Evolutionary conservation across 768 basidiomycete species (phyloP), one percentile per base, ranked within the genome.

Genomic region (Lenzites betulinus): DNA sequence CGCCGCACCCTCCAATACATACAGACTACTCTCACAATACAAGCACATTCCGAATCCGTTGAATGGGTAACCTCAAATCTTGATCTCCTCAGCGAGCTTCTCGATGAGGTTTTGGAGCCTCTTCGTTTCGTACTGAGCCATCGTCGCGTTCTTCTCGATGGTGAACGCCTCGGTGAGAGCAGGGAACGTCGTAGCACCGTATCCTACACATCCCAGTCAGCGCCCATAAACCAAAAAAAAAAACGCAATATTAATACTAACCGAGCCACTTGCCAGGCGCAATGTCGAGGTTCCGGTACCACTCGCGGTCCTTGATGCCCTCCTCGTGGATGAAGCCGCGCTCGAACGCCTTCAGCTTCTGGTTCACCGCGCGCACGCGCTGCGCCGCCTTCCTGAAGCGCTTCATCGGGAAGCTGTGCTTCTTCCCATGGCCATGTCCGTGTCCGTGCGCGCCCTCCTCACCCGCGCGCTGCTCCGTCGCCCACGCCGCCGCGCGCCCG

Each of bases 221-320:
- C 47, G 33, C 26, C 11, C 23, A n/a, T 4, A 51, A 7, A 20
- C n/a, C 28, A 28, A 12, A 22, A 13, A 3, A 13, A 3, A 26
- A 51, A 13, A 18, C 38, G 51, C 25, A 16, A 26, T 25, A 20
- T n/a, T 28, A 51, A 35, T n/a, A 73, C 81, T 65, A 65, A 90
- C 89, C 88, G 41, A 89, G 84, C 85, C 88, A 88, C 72, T 91
- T 87, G 39, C 93, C 93, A 30, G 94, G 93, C 2, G 93, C 92
- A 43, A 93, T 90, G 49, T 83, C 93, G 16, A 93, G 80, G 73
- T 94, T 89, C 67, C 78, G 85, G 71, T 90, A 96, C 93, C 93
- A 95, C 70, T 92, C 88, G 33, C 90, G 80, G 54, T 87, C 85
- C 65, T 86, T 86, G 63, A 94, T 85, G 0, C 93, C 94, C 16